Evolutionary conservation across 2,329 filamentous ascomycete genomes (phyloP).

Genomic region (Ophiosphaerella korrae): DNA sequence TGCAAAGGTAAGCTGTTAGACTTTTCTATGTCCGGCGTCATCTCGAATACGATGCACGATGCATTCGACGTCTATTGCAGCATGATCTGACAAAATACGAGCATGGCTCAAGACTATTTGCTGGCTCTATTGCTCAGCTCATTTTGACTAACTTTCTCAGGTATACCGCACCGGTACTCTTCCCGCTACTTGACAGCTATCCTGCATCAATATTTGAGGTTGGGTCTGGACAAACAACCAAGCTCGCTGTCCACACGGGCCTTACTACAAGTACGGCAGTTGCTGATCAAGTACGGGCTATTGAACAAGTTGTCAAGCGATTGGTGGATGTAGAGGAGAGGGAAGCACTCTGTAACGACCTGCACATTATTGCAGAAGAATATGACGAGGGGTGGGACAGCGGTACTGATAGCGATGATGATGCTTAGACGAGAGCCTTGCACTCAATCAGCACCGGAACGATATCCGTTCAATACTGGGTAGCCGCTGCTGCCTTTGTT

Average conservation of each 20-base stretch:
- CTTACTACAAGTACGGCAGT: constrained; percentile 78
- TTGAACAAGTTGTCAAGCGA: constrained; percentile 68
- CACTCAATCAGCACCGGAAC: not conserved
- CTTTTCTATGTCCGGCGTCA: constrained; percentile 1
- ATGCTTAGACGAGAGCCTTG: constrained; percentile 55
- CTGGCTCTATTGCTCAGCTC: constrained; percentile 5
- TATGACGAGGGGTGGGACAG: constrained; percentile 89
- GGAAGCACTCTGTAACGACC: constrained; percentile 78
- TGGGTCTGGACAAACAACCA: constrained; percentile 41
- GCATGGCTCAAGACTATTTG: constrained; percentile 3
- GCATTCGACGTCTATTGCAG: not conserved
- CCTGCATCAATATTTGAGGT: constrained; percentile 70
- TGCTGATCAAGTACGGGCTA: constrained; percentile 67
- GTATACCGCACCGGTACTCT: constrained; percentile 63
- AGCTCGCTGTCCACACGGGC: constrained; percentile 55
- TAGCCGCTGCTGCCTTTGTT: no score
- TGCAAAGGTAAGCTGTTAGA: constrained; percentile 42
- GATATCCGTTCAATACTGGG: not conserved
- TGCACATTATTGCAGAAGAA: constrained; percentile 82
- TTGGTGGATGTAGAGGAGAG: constrained; percentile 76
- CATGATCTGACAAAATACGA: not conserved
- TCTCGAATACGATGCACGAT: constrained; percentile 7
- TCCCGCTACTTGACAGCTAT: constrained; percentile 83
- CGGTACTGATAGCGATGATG: constrained; percentile 66
- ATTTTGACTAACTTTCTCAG: constrained; percentile 40